phyloP scores from a whole-genome alignment of 768 basidiomycete genomes.

The Phylloporus sp. region DNA sequence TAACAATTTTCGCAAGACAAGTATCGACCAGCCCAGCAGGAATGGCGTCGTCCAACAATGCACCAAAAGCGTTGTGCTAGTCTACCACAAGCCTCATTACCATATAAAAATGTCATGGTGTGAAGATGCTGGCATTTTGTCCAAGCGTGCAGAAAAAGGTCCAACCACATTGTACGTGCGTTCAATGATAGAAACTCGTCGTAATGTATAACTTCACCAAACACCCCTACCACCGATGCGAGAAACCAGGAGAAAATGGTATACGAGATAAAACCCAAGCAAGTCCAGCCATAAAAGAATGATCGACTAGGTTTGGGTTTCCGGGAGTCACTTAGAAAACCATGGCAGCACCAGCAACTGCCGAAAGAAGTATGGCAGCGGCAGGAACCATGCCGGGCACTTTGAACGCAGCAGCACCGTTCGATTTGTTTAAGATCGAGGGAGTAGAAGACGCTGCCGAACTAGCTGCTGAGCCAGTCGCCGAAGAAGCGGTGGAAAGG shows the following conservation, averaged over 20 bases:
- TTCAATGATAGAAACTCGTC: slow-evolving; percentile 6
- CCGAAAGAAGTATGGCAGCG: slow-evolving; percentile 40
- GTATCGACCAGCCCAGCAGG: not conserved
- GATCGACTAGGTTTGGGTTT: not conserved
- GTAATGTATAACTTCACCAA: slow-evolving; percentile 17
- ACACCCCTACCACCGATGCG: not conserved
- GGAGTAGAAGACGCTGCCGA: slow-evolving; percentile 22
- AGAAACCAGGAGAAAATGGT: slow-evolving; percentile 13
- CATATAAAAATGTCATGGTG: not conserved
- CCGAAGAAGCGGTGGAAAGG: not conserved
- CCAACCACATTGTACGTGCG: slow-evolving; percentile 13
- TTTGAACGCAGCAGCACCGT: slow-evolving; percentile 33
- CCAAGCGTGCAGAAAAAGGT: slow-evolving; percentile 21
- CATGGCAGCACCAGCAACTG: slow-evolving; percentile 45
- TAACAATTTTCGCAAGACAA: not conserved
- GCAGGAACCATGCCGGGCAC: slow-evolving; percentile 30
- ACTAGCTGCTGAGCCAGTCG: slow-evolving; percentile 16
- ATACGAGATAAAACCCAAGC: slow-evolving; percentile 9
- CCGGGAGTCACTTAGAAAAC: slow-evolving; percentile 37
- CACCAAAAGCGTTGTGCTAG: not conserved
- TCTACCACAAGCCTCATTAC: not conserved
- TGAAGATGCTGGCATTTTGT: not conserved
- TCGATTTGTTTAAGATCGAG: slow-evolving; percentile 15
- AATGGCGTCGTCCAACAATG: not conserved
- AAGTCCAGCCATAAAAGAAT: not conserved